Conservation (phyloP, 1,284 basidiomycete genomes). For the Fomitopsis schrenkii region DNA sequence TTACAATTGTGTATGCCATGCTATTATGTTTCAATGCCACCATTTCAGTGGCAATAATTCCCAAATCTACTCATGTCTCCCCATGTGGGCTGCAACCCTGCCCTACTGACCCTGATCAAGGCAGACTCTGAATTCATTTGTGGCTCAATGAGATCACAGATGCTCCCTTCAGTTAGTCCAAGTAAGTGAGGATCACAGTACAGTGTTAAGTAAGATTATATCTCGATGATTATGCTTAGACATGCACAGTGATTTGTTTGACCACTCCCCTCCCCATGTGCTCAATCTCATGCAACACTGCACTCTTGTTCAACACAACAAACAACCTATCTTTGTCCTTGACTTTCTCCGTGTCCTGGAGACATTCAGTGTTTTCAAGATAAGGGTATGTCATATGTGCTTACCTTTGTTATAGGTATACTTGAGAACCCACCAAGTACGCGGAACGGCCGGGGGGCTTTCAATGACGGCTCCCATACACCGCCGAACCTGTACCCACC, state of each 20-base stretch:
- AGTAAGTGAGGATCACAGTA: no score
- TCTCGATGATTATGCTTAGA: not conserved
- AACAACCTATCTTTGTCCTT: constrained; percentile 54
- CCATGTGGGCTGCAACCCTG: no score
- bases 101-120: no score
- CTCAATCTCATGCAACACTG: constrained; percentile 75
- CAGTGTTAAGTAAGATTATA: no score
- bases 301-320: constrained; percentile 71
- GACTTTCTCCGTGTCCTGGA: constrained; percentile 20
- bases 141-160: no score
- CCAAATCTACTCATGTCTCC: no score
- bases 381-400: not conserved
- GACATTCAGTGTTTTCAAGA: not conserved
- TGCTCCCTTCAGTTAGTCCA: no score
- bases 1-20: no score
- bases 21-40: no score
- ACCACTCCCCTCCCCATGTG: constrained; percentile 77
- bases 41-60: no score
- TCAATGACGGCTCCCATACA: constrained; percentile 81
- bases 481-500: constrained; percentile 82
- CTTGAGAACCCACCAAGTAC: constrained; percentile 82
- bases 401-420: constrained; percentile 41
- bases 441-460: constrained; percentile 62
- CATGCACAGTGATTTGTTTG: constrained; percentile 33
- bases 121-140: no score